Evolutionary conservation across 1,139 yeast species (phyloP), one percentile per base, ranked within the genome.

Genomic region (Protomyces lactucae-debilis): DNA sequence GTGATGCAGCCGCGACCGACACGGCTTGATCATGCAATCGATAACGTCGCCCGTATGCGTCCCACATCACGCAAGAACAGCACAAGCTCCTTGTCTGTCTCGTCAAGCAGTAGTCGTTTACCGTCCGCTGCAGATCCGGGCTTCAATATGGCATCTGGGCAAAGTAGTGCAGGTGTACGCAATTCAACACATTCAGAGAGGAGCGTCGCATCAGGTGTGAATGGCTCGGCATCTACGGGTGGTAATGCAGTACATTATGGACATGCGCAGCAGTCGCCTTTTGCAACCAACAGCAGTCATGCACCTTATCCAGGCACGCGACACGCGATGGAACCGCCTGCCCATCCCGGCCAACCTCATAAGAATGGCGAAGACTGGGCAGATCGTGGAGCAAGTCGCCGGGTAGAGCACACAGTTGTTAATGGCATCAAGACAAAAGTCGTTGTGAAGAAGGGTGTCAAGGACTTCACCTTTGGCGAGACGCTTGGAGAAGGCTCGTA

Each of bases 401-500:
- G 80, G 3, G 76, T 82, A 14, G 78, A 77, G 64, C 77, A 77
- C n/a, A 77, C 78, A n/a, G 72, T 72, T 9, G 82, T 81, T 67
- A 75, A 75, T 8, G 74, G 81, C 35, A 51, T 39, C 35, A 35
- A 43, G 25, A 55, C 40, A 43, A 51, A 59, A 52, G 76, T 76
- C 61, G 74, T 84, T 4, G 78, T 84, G 23, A 76, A 76, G 63
- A 79, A 79, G 69, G 80, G 80, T 18, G 96, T 92, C 1, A 82
- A 82, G 69, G 99, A 93, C 76, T 95, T 92, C 76, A 85, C 85
- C 68, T 91, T 93, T 72, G 93, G 96, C 43, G 85, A 87, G 64
- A 84, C 86, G 65, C 81, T 95, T 52, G 99, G 99, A 9, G 97
- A 91, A 73, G 99, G 99, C 1, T 90, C 97, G 0, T 95, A 93